These are phyloP conservation scores for Diospyros lotus DNA, from an alignment of 148 eudicot genomes.

Conservation along the genomic window DNA sequence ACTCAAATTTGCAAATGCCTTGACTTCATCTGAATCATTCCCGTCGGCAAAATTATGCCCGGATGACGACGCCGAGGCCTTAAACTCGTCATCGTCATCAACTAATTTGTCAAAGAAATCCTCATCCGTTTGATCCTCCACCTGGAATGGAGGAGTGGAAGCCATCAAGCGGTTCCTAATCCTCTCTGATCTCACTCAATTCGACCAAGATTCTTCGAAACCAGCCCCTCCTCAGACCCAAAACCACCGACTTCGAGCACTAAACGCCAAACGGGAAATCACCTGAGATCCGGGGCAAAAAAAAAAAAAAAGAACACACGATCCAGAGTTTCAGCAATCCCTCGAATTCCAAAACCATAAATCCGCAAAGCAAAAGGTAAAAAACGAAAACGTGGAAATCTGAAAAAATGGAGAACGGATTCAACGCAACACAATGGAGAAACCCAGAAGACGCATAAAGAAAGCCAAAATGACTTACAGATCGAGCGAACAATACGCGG, in stretches of 20 bases:
- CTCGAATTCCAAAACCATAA: neutral
- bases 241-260: conserved; percentile 1
- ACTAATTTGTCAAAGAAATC: conserved; percentile 89
- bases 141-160: conserved; percentile 62
- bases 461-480: conserved; percentile 13
- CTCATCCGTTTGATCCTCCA: conserved; percentile 85
- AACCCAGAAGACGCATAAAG: neutral
- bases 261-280: neutral
- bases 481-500: conserved; percentile 5
- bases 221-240: neutral
- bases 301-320: conserved; percentile 12
- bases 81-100: conserved; percentile 55
- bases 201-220: conserved; percentile 1
- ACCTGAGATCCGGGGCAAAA: conserved; percentile 22
- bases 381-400: neutral
- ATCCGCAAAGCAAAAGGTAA: neutral
- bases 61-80: conserved; percentile 6
- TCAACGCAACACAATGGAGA: neutral
- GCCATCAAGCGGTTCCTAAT: conserved; percentile 56
- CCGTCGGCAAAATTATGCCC: conserved; percentile 23
- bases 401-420: neutral
- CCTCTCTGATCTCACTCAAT: conserved; percentile 4
- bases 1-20: conserved; percentile 41
- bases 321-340: conserved; percentile 31
- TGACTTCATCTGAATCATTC: conserved; percentile 46